Conservation (phyloP, 768 basidiomycete genomes). For the Melanogaster broomeanus region DNA sequence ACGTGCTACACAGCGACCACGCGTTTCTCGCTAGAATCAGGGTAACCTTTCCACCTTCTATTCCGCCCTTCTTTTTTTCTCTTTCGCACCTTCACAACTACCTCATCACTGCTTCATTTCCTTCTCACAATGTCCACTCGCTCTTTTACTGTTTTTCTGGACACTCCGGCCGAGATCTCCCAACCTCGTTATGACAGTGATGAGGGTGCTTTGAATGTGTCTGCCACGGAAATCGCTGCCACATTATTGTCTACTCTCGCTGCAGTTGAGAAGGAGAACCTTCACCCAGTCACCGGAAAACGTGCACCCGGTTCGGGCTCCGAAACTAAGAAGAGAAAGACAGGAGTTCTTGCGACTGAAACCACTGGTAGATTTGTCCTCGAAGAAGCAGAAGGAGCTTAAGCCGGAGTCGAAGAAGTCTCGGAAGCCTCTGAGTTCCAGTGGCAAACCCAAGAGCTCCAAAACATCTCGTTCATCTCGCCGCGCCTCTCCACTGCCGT, state of each 20-base stretch:
- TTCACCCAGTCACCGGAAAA: slow-evolving; percentile 72
- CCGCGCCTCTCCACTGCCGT: slow-evolving; percentile 61
- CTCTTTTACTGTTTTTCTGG: slow-evolving; percentile 67
- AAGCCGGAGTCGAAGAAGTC: slow-evolving; percentile 55
- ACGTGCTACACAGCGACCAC: slow-evolving; percentile 35
- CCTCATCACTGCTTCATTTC: slow-evolving; percentile 9
- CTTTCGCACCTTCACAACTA: background rate
- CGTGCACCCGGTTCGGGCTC: slow-evolving; percentile 42
- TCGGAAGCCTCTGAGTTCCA: slow-evolving; percentile 47
- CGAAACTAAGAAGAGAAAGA: slow-evolving; percentile 65
- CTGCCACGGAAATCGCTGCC: slow-evolving; percentile 26
- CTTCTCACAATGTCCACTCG: slow-evolving; percentile 51
- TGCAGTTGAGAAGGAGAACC: slow-evolving; percentile 74
- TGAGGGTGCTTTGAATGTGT: slow-evolving; percentile 21
- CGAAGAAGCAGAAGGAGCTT: slow-evolving; percentile 47
- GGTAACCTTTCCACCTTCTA: background rate
- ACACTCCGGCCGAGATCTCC: slow-evolving; percentile 42
- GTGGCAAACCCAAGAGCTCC: slow-evolving; percentile 26
- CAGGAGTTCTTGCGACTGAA: slow-evolving; percentile 59
- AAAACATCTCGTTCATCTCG: slow-evolving; percentile 38
- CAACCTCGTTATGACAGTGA: slow-evolving; percentile 31
- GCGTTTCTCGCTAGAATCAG: slow-evolving; percentile 11
- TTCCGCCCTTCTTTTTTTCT: slow-evolving; percentile 3
- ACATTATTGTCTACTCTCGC: slow-evolving; percentile 38
- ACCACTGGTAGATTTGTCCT: slow-evolving; percentile 34